Evolutionary conservation across 1,139 yeast species (phyloP).

Genomic region (Yamadazyma diospyri): DNA sequence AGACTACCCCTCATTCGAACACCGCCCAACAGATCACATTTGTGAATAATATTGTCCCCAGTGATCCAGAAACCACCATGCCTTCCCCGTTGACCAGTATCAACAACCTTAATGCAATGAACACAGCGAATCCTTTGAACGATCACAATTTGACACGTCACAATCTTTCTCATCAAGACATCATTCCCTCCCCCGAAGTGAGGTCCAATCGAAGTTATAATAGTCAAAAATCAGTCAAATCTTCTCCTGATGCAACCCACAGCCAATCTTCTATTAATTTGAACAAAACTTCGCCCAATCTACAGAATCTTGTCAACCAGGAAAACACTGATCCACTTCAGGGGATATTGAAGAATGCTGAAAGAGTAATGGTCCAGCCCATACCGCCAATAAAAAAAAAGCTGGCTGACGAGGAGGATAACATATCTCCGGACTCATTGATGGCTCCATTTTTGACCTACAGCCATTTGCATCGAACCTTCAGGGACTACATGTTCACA

Average conservation of each 20-base stretch:
- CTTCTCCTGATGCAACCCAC: neutral
- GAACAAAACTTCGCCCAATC: conserved; percentile 4
- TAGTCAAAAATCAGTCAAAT: neutral
- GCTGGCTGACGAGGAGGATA: conserved; percentile 2
- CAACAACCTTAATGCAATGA: neutral
- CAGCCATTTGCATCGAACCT: conserved; percentile 20
- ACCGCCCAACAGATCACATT: neutral
- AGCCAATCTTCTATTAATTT: no score
- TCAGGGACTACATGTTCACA: conserved; percentile 31
- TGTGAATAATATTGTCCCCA: neutral
- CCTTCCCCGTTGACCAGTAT: neutral
- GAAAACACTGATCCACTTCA: conserved; percentile 6
- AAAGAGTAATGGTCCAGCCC: conserved; percentile 8
- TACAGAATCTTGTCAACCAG: conserved; percentile 7
- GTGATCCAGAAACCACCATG: neutral
- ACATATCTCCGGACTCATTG: conserved; percentile 13
- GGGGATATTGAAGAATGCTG: conserved; percentile 8
- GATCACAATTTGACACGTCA: neutral
- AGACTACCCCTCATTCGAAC: neutral
- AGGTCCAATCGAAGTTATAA: neutral
- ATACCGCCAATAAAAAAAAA: conserved; percentile 3
- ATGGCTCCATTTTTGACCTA: conserved; percentile 18
- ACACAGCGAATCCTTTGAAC: neutral
- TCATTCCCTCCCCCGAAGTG: neutral
- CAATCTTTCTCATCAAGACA: neutral